phyloP scores from a whole-genome alignment of 1,284 basidiomycete genomes.

The Fistulinella cinereoalba region DNA sequence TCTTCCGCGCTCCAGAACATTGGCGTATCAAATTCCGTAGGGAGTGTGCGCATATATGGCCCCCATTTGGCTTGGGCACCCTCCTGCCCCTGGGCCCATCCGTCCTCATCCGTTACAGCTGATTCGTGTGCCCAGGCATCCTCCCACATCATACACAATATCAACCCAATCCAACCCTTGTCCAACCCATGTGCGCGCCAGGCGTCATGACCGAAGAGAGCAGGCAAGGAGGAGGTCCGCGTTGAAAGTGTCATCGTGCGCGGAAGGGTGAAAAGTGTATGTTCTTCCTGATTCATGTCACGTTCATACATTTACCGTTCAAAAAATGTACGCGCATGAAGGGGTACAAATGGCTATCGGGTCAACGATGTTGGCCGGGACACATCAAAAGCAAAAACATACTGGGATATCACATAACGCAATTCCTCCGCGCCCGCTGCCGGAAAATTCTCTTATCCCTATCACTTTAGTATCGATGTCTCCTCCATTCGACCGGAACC shows the following conservation, averaged over 20 bases:
- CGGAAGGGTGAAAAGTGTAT: slow-evolving; percentile 82
- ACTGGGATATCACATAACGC: slow-evolving; percentile 74
- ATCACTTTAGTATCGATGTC: slow-evolving; percentile 41
- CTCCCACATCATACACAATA: slow-evolving; percentile 96
- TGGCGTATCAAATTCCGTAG: slow-evolving; percentile 79
- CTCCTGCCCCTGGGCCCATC: slow-evolving; percentile 37
- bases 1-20: slow-evolving; percentile 92
- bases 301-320: no score
- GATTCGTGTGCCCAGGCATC: slow-evolving; percentile 42
- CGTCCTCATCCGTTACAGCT: not conserved
- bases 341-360: not conserved
- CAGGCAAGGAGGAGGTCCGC: slow-evolving; percentile 67
- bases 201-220: slow-evolving; percentile 51
- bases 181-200: slow-evolving; percentile 64
- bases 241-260: slow-evolving; percentile 76
- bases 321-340: not conserved
- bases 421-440: slow-evolving; percentile 67
- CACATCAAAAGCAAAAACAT: slow-evolving; percentile 21
- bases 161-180: slow-evolving; percentile 83
- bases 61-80: slow-evolving; percentile 41
- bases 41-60: slow-evolving; percentile 50
- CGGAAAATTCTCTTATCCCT: slow-evolving; percentile 51
- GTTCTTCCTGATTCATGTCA: slow-evolving; percentile 52
- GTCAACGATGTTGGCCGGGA: not conserved
- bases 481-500: slow-evolving; percentile 46